These are phyloP conservation scores for Saprolegnia diclina DNA, from an alignment of 352 stramenopile genomes.

Conservation along the genomic window DNA sequence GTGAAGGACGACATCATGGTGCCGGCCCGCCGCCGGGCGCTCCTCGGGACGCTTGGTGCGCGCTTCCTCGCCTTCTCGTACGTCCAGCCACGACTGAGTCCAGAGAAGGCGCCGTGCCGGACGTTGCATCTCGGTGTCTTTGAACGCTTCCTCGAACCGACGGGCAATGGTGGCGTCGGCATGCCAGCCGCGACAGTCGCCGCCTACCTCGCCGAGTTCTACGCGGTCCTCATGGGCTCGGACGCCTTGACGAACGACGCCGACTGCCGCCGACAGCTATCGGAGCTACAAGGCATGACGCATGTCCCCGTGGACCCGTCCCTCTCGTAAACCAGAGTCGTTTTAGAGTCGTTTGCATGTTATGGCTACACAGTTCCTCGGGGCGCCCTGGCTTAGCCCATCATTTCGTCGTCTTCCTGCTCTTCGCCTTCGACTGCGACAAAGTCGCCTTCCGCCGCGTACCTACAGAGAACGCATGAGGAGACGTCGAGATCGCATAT, in stretches of 20 bases:
- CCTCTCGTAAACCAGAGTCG: constrained; percentile 1
- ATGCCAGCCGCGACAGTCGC: neutral
- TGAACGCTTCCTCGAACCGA: neutral
- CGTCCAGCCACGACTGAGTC: constrained; percentile 14
- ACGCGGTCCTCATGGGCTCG: constrained; percentile 20
- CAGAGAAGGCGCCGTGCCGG: constrained; percentile 1
- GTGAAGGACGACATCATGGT: constrained; percentile 21
- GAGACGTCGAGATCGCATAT: neutral
- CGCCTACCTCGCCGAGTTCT: constrained; percentile 23
- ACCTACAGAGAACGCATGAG: neutral
- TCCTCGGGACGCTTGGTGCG: neutral
- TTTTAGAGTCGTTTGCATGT: constrained; percentile 10
- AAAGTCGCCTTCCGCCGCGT: constrained; percentile 59
- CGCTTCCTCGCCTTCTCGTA: constrained; percentile 14
- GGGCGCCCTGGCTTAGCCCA: constrained; percentile 11
- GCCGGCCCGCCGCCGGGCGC: neutral
- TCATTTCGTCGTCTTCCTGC: constrained; percentile 35
- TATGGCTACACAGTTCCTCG: neutral
- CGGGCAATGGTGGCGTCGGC: neutral
- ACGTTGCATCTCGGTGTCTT: constrained; percentile 14
- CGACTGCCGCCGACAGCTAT: constrained; percentile 12
- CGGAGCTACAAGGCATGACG: neutral
- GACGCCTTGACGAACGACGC: neutral
- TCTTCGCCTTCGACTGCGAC: constrained; percentile 35
- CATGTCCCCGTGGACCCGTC: neutral